A percentile compares a stretch with the other conserved stretches of the same genome.
phyloP scores from a whole-genome alignment of 2,329 filamentous ascomycete genomes.

The Thielaviopsis ethacetica region DNA sequence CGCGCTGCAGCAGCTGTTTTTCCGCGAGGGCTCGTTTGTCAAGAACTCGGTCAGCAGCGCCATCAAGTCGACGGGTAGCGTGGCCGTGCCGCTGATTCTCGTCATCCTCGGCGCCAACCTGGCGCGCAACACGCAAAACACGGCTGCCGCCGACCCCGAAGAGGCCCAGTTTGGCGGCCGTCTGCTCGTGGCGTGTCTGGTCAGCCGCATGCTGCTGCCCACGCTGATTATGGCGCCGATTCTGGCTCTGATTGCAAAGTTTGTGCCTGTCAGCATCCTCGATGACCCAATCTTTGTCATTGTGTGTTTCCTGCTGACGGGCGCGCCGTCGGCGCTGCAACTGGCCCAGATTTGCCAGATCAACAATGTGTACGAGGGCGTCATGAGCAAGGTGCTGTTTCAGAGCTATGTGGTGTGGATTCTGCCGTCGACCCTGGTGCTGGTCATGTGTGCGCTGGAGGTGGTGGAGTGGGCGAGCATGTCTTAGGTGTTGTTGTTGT shows the following conservation, averaged over 20 bases:
- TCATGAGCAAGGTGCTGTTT: slow-evolving; percentile 85
- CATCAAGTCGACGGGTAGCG: slow-evolving; percentile 67
- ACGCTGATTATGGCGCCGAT: slow-evolving; percentile 85
- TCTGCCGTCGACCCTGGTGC: slow-evolving; percentile 73
- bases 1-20: slow-evolving; percentile 67
- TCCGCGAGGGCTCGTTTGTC: slow-evolving; percentile 74
- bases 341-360: slow-evolving; percentile 97
- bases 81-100: slow-evolving; percentile 87
- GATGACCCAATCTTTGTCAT: slow-evolving; percentile 97
- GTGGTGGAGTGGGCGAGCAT: slow-evolving; percentile 70
- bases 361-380: slow-evolving; percentile 87
- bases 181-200: slow-evolving; percentile 67
- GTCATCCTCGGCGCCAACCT: slow-evolving; percentile 92
- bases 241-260: slow-evolving; percentile 75
- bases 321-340: slow-evolving; percentile 84
- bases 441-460: slow-evolving; percentile 84
- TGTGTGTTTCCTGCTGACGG: slow-evolving; percentile 90
- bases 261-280: slow-evolving; percentile 78
- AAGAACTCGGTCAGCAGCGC: slow-evolving; percentile 86
- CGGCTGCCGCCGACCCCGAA: slow-evolving; percentile 48
- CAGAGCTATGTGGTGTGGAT: slow-evolving; percentile 89
- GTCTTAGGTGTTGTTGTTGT: background rate
- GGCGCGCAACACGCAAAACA: slow-evolving; percentile 72
- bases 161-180: slow-evolving; percentile 54
- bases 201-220: slow-evolving; percentile 84